These are phyloP conservation scores for Rhodotorula sphaerocarpa DNA, from an alignment of 768 basidiomycete genomes.

Conservation along the genomic window DNA sequence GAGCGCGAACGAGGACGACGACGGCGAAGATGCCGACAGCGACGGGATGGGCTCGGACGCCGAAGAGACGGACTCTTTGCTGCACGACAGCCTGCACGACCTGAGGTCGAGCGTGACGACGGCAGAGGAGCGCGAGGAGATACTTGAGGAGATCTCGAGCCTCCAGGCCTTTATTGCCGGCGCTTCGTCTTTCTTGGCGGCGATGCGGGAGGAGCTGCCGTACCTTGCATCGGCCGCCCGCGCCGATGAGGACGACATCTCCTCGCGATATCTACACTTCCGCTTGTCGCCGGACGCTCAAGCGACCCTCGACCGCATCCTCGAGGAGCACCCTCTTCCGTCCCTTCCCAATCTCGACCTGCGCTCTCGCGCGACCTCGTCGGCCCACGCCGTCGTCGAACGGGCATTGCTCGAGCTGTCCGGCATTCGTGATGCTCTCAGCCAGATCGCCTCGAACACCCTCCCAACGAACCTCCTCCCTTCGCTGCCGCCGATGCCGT, in stretches of 20 bases:
- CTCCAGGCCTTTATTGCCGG: constrained; percentile 22
- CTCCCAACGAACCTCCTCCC: background rate
- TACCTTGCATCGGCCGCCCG: constrained; percentile 11
- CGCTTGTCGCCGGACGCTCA: constrained; percentile 28
- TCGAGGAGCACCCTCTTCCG: constrained; percentile 28
- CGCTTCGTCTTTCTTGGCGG: constrained; percentile 27
- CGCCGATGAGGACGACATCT: background rate
- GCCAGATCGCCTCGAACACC: background rate
- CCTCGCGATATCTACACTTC: constrained; percentile 2
- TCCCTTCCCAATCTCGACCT: constrained; percentile 11
- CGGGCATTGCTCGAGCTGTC: constrained; percentile 16
- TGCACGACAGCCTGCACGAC: background rate
- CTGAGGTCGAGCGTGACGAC: background rate
- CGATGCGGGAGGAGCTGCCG: constrained; percentile 25
- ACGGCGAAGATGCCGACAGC: background rate
- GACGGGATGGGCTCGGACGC: background rate
- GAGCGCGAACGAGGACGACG: background rate
- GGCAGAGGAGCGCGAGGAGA: constrained; percentile 4
- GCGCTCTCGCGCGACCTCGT: constrained; percentile 4
- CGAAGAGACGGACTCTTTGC: background rate
- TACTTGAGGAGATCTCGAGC: constrained; percentile 21
- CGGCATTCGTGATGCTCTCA: constrained; percentile 4
- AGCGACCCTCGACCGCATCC: constrained; percentile 28
- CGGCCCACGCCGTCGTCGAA: constrained; percentile 16
- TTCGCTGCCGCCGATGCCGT: constrained; percentile 12